These are phyloP conservation scores for Phaeosphaeria sp. DNA, from an alignment of 2,329 filamentous ascomycete genomes.

Conservation along the genomic window DNA sequence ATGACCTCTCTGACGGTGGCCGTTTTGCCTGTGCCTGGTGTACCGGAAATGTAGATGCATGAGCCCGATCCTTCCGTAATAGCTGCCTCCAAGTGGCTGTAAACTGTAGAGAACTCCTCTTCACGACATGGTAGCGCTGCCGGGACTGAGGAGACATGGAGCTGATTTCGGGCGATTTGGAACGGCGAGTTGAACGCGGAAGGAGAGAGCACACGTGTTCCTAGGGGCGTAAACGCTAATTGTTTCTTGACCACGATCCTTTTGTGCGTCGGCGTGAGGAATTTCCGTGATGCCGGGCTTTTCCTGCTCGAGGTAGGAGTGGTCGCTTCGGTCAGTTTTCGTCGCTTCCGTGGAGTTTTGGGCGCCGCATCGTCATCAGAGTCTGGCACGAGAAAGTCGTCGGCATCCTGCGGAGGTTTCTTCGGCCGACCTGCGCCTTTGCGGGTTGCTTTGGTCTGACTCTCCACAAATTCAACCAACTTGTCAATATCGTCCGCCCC, in stretches of 20 bases:
- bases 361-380: slow-evolving; percentile 52
- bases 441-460: slow-evolving; percentile 74
- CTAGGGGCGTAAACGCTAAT: slow-evolving; percentile 94
- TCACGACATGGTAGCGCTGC: slow-evolving; percentile 89
- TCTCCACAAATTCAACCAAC: slow-evolving; percentile 72
- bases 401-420: slow-evolving; percentile 45
- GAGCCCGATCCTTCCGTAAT: slow-evolving; percentile 92
- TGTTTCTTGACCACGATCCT: slow-evolving; percentile 81
- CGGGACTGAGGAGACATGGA: slow-evolving; percentile 94
- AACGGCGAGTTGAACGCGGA: slow-evolving; percentile 85
- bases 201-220: slow-evolving; percentile 81
- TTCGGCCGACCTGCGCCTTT: slow-evolving; percentile 51
- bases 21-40: slow-evolving; percentile 95
- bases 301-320: slow-evolving; percentile 55
- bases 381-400: slow-evolving; percentile 53
- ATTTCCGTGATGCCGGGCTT: slow-evolving; percentile 57
- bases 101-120: slow-evolving; percentile 88
- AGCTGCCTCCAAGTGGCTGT: slow-evolving; percentile 90
- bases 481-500: slow-evolving; percentile 70
- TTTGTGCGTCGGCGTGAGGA: slow-evolving; percentile 70
- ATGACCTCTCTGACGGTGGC: slow-evolving; percentile 97
- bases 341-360: slow-evolving; percentile 55
- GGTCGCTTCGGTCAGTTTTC: slow-evolving; percentile 53
- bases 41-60: slow-evolving; percentile 99
- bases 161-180: slow-evolving; percentile 82